Conservation (phyloP, 2,329 filamentous ascomycete species). For the Microdochium bolleyi region DNA sequence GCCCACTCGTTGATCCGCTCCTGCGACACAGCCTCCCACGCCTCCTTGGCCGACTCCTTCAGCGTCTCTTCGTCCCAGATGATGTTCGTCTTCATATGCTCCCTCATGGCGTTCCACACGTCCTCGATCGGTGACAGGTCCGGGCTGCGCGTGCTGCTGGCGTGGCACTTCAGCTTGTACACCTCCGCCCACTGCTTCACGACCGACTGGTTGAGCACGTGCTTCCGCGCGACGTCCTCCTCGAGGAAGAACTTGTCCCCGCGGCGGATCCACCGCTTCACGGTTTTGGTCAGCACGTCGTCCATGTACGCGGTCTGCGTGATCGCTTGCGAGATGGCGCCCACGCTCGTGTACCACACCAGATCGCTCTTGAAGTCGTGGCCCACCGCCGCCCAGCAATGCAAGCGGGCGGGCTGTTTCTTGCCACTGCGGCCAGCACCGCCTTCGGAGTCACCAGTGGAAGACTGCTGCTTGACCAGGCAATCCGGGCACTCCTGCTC, state of each 20-base stretch:
- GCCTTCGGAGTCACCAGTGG: neutral
- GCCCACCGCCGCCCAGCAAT: neutral
- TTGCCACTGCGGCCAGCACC: neutral
- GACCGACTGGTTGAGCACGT: constrained; percentile 1
- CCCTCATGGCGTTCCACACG: neutral
- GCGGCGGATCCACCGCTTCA: neutral
- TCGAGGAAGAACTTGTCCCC: neutral
- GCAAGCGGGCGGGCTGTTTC: neutral
- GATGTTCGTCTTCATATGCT: neutral
- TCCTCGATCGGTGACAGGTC: neutral
- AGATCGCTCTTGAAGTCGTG: neutral
- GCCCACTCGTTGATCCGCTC: neutral
- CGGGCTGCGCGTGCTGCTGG: neutral
- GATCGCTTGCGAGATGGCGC: neutral
- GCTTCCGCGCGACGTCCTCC: neutral
- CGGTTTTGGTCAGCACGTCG: neutral
- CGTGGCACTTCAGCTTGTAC: neutral
- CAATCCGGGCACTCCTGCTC: neutral
- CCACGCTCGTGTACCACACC: neutral
- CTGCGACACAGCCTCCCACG: neutral
- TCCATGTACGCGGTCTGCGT: neutral
- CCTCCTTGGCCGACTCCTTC: neutral
- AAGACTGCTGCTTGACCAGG: neutral
- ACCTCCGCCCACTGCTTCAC: neutral
- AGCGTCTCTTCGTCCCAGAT: neutral